Base-by-base conservation (phyloP, 331 rosid species). In the Prunus yedoensis region DNA sequence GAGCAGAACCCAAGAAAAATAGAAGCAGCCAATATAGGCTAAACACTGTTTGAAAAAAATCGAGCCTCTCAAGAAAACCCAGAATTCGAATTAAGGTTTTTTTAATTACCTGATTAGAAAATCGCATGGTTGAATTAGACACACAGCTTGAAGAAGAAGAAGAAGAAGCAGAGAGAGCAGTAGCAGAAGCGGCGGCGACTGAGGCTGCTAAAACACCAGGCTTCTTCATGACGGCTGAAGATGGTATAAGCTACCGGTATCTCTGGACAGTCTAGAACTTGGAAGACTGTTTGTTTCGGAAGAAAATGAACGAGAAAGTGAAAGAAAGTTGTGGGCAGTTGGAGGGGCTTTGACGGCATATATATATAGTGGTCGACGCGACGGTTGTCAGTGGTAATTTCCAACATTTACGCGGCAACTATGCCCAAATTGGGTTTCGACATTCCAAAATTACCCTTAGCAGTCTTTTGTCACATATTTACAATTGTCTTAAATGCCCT, bases 181-280 rank as follows among this genome's bases (percentile, higher is more conserved):
- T 79, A 46, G 93, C 89, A 4, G 97, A 75, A 0, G 89, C 94
- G 53, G 92, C 92, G 68, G 91, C 97, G 66, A 87, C 58, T 10
- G 95, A 79, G 76, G 92, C 93, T 0, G 93, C 91, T 17, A 91
- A 66, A 60, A 91, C 25, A 32, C 91, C 85, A 15, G 89, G 87
- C 57, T 88, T 86, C 88, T 91, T 93, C 97, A 91, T 91, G 17
- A 15, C 3, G 3, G 57, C 79, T 16, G 41, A 11, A 28, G 38
- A 32, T 2, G 46, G 41, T 43, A 27, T 30, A 1, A 3, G 13
- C 21, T 62, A 2, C 9, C 13, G 8, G 9, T n/a, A 8, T 25
- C 47, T 15, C 35, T 6, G 75, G 47, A 28, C 35, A 74, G 43
- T 17, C 35, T 5, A 43, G 1, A 0, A n/a, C 20, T n/a, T 1